A percentile compares a stretch with the other conserved stretches of the same genome.
Evolutionary conservation across 2,329 filamentous ascomycete genomes (phyloP).

Genomic region (Apiospora koreana): DNA sequence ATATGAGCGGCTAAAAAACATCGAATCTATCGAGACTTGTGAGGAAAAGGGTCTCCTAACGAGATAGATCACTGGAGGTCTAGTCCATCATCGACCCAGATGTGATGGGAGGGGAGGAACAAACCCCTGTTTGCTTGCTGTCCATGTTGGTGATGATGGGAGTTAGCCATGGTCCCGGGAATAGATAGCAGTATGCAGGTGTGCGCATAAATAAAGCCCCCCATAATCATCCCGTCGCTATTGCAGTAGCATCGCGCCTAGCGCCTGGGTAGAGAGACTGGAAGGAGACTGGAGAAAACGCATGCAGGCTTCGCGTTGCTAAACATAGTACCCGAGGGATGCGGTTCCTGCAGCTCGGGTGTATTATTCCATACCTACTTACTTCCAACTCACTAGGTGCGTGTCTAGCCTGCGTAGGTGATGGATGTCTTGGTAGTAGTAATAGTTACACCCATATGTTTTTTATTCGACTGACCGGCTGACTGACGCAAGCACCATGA

Average conservation of each 20-base stretch:
- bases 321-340: slow-evolving; percentile 8
- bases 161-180: not conserved
- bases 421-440: not conserved
- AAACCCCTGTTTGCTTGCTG: not conserved
- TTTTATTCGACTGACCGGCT: not conserved
- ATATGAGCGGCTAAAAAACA: slow-evolving; percentile 5
- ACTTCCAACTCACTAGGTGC: not conserved
- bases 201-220: not conserved
- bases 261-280: not conserved
- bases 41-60: not conserved
- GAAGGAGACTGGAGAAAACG: not conserved
- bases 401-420: not conserved
- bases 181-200: not conserved
- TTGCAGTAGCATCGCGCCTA: not conserved
- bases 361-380: not conserved
- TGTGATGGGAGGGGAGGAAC: not conserved
- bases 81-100: not conserved
- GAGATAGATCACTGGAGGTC: not conserved
- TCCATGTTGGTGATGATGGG: not conserved
- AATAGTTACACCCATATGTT: not conserved
- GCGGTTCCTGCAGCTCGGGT: not conserved
- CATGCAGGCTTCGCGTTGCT: slow-evolving; percentile 8
- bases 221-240: not conserved
- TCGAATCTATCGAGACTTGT: not conserved
- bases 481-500: not conserved